A percentile compares a stretch with the other conserved stretches of the same genome.
These are phyloP conservation scores for Hypoxylon sp. DNA, from an alignment of 2,329 filamentous ascomycete species.

Conservation along the genomic window DNA sequence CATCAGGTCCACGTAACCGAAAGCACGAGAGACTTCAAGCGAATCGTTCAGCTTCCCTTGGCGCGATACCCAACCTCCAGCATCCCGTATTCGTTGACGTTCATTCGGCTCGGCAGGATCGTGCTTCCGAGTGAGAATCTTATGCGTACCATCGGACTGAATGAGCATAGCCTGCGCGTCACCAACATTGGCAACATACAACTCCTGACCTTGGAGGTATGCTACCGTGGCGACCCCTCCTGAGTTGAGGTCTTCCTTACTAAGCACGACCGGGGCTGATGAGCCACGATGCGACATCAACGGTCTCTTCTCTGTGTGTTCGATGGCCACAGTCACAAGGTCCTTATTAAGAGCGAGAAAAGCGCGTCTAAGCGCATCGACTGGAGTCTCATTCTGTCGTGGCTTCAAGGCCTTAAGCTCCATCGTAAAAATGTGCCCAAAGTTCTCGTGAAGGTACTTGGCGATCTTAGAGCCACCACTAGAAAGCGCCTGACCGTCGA, in stretches of 20 bases:
- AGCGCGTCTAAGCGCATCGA: constrained; percentile 86
- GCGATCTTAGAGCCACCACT: constrained; percentile 95
- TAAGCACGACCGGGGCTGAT: constrained; percentile 80
- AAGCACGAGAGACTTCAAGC: constrained; percentile 92
- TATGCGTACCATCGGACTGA: constrained; percentile 86
- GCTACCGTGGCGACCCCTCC: constrained; percentile 93
- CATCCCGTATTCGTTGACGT: constrained; percentile 90
- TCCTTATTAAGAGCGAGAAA: constrained; percentile 96
- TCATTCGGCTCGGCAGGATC: constrained; percentile 90
- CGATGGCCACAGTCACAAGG: constrained; percentile 85
- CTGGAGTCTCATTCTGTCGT: constrained; percentile 78
- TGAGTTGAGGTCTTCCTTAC: constrained; percentile 88
- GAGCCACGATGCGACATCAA: constrained; percentile 78
- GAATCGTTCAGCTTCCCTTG: constrained; percentile 94
- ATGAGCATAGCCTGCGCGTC: constrained; percentile 97
- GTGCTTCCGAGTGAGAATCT: constrained; percentile 89
- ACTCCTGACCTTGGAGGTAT: constrained; percentile 89
- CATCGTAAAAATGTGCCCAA: constrained; percentile 84
- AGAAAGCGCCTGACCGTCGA: constrained; percentile 92
- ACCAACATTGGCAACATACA: constrained; percentile 95
- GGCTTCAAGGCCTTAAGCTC: constrained; percentile 83
- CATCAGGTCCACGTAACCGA: constrained; percentile 94
- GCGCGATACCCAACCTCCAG: constrained; percentile 94
- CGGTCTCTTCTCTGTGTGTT: constrained; percentile 82
- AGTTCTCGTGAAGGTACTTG: constrained; percentile 97